These are phyloP conservation scores for Parsonsia alboflavescens DNA, from an alignment of 257 asterid genomes.

Conservation along the genomic window DNA sequence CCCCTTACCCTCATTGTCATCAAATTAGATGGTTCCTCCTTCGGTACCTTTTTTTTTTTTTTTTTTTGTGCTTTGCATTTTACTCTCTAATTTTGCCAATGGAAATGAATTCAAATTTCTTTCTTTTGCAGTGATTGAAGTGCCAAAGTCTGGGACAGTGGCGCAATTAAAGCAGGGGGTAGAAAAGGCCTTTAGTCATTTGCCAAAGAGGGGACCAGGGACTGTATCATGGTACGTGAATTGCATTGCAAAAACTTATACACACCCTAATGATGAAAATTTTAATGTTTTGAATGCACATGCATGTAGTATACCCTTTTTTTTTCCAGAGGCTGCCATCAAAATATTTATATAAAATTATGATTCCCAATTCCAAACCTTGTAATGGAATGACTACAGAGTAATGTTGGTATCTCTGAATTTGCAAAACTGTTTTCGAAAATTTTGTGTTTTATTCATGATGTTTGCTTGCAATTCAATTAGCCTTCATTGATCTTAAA, in stretches of 20 bases:
- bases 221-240: slow-evolving; percentile 68
- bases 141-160: slow-evolving; percentile 55
- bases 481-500: neutral
- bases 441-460: neutral
- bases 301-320: neutral
- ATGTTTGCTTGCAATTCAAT: neutral
- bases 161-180: slow-evolving; percentile 73
- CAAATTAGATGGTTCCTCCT: slow-evolving; percentile 78
- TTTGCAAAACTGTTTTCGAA: too few relatives aligned
- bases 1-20: slow-evolving; percentile 54
- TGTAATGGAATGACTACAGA: neutral
- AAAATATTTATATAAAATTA: too few relatives aligned
- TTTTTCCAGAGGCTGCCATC: neutral
- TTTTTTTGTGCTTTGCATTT: neutral
- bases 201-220: slow-evolving; percentile 57
- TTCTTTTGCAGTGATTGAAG: slow-evolving; percentile 53
- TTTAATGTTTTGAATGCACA: neutral
- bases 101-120: neutral
- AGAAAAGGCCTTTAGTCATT: slow-evolving; percentile 63
- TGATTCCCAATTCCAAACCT: neutral
- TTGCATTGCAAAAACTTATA: neutral
- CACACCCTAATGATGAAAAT: neutral
- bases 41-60: slow-evolving; percentile 34
- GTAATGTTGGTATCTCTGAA: too few relatives aligned
- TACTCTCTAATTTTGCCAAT: neutral